Base-by-base conservation (phyloP, 106 monocot species). In the Triglochin maritima region DNA sequence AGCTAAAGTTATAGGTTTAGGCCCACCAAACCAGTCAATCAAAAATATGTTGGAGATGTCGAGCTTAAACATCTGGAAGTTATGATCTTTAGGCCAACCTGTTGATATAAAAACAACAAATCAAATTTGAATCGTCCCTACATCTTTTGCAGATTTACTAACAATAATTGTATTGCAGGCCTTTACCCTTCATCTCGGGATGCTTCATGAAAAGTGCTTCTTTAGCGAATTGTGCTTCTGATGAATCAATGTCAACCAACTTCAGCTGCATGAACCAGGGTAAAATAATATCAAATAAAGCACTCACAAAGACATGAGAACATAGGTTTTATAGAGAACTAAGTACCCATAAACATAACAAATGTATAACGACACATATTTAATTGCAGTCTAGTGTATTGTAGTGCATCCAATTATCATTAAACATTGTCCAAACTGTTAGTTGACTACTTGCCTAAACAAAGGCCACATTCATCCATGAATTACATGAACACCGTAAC, bases 1-100 rank as follows among this genome's bases (percentile, higher is more conserved):
- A 5, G 71, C 55, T 17, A 78, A 46, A 55, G 81, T 55, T 14
- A 81, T 9, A 56, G 85, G 78, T 56, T 81, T 85, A 58, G 85
- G 42, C n/a, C 85, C 85, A 44, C 85, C 85, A 61, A 78, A 85
- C 85, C 85, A 85, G 61, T 81, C 81, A 10, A 85, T 85, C 45
- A 85, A 48, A 56, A 85, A 85, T 78, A 85, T 72, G 50, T 78
- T 42, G 55, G 78, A 60, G 10, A 85, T 81, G 57, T 75, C 71
- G 9, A 85, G 63, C 60, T 81, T 81, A 60, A 85, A 81, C 46
- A 85, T 75, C 72, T 78, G 74, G 69, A 85, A 85, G 45, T 81
- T 44, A 60, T 85, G 85, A 48, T 62, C 14, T 60, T 85, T 74
- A 3, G 85, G 85, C 85, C 87, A 87, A 54, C 67, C 87, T 87